phyloP scores from a whole-genome alignment of 495 filamentous ascomycete genomes.

The Aspergillus leporis region DNA sequence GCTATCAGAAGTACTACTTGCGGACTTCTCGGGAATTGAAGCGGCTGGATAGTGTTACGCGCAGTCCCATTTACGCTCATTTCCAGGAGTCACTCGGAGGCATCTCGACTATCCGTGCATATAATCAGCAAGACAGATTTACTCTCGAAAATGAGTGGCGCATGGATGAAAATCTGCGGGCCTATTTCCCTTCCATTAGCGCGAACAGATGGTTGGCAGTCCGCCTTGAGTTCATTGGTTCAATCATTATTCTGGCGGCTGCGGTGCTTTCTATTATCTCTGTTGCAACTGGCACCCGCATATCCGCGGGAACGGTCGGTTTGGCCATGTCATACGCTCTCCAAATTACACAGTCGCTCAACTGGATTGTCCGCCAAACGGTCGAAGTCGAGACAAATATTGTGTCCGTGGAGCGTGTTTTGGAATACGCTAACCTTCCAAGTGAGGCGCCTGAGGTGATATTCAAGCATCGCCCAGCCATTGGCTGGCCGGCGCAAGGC shows the following conservation, averaged over 20 bases:
- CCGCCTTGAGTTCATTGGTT: constrained; percentile 93
- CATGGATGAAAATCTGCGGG: constrained; percentile 91
- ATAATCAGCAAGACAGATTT: constrained; percentile 85
- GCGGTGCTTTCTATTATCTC: constrained; percentile 82
- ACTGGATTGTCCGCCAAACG: constrained; percentile 99
- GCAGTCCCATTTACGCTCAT: constrained; percentile 95
- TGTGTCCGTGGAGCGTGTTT: constrained; percentile 94
- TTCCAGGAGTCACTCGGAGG: constrained; percentile 97
- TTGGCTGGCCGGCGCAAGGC: constrained; percentile 90
- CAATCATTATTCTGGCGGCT: constrained; percentile 85
- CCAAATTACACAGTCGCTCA: constrained; percentile 96
- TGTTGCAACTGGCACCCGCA: constrained; percentile 65
- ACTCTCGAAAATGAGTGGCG: constrained; percentile 95
- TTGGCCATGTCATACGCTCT: constrained; percentile 95
- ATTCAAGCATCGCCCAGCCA: constrained; percentile 78
- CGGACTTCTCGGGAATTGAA: constrained; percentile 95
- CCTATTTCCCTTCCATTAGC: constrained; percentile 95
- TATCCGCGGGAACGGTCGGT: constrained; percentile 82
- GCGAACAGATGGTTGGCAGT: constrained; percentile 97
- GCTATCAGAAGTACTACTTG: constrained; percentile 96
- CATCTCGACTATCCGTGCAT: constrained; percentile 96
- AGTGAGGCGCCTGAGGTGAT: constrained; percentile 96
- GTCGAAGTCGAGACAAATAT: constrained; percentile 99
- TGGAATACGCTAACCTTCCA: constrained; percentile 92
- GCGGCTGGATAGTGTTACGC: constrained; percentile 89